Evolutionary conservation across 2,329 filamentous ascomycete genomes (phyloP), one percentile per base, ranked within the genome.

Genomic region (Apiospora sp.): DNA sequence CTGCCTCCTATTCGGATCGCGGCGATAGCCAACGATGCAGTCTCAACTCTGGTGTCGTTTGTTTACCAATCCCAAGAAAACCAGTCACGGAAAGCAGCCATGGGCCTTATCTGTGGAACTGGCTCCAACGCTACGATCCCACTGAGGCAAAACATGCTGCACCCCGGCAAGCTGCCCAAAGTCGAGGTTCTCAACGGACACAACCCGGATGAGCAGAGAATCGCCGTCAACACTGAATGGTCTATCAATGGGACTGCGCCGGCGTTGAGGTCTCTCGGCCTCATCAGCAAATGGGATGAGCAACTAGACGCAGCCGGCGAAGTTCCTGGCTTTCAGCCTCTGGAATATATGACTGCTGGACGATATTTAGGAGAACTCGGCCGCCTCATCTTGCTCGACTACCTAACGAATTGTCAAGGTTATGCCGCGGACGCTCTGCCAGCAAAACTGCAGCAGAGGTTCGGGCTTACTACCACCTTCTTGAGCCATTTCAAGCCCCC

Each of bases 191-290:
- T 89, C 48, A 85, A 86, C 22, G 86, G 82, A 12, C 83, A 85
- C 74, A 76, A 75, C 30, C 75, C 85, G 1, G 83, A 85, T 16
- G 86, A 92, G 8, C 84, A 88, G n/a, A 91, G 90, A 75, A 91
- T 95, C 19, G 89, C 94, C 5, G 90, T 96, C 75, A 96, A 96
- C 79, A 96, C 94, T 0, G 94, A 96, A 82, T 95, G 93, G 92
- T 93, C 92, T 70, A 94, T 96, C 77, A 92, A 91, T 37, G 93
- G 93, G 8, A 90, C 93, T 2, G 91, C 90, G n/a, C 85, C 87
- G 8, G 92, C 93, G 0, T 83, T 96, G 71, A 85, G 87, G 34
- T 86, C 91, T 34, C 83, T 91, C 27, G 84, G 86, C 0, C 86
- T 95, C 68, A 89, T 94, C 70, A 95, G 89, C 13, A 83, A 83